Conservation (phyloP, 495 filamentous ascomycete species). For the Aspergillus nanangensis region DNA sequence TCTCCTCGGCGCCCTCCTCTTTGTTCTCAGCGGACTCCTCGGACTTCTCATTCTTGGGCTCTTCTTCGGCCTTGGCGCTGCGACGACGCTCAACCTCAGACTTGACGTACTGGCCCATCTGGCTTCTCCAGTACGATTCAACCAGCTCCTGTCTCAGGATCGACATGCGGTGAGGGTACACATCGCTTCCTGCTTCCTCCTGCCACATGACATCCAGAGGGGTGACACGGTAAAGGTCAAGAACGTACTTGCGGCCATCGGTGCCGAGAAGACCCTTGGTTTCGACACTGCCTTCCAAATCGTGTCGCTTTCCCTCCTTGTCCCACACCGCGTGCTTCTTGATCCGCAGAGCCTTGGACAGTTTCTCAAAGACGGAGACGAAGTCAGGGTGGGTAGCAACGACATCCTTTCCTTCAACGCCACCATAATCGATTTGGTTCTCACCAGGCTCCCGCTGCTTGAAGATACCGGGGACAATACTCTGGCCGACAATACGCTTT, state of each 20-base stretch:
- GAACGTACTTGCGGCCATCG: slow-evolving; percentile 92
- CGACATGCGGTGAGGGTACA: slow-evolving; percentile 94
- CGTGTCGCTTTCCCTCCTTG: slow-evolving; percentile 84
- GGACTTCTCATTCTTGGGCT: slow-evolving; percentile 40
- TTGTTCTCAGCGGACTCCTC: slow-evolving; percentile 23
- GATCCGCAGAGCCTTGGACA: slow-evolving; percentile 78
- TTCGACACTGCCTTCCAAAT: slow-evolving; percentile 93
- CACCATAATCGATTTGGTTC: slow-evolving; percentile 98
- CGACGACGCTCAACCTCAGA: slow-evolving; percentile 62
- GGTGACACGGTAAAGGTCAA: slow-evolving; percentile 93
- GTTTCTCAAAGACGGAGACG: slow-evolving; percentile 77
- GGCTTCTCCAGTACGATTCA: slow-evolving; percentile 74
- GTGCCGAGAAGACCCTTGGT: slow-evolving; percentile 98
- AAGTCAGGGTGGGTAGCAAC: slow-evolving; percentile 87
- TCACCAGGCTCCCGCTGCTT: slow-evolving; percentile 96
- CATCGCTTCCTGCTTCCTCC: slow-evolving; percentile 61
- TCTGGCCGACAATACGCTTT: slow-evolving; percentile 95
- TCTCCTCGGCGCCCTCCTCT: slow-evolving; percentile 24
- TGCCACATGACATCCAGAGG: slow-evolving; percentile 90
- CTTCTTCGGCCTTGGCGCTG: slow-evolving; percentile 35
- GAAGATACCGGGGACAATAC: slow-evolving; percentile 98
- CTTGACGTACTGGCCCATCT: slow-evolving; percentile 82
- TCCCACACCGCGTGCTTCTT: slow-evolving; percentile 99
- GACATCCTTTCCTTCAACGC: slow-evolving; percentile 94
- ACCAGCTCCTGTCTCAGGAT: slow-evolving; percentile 86